Evolutionary conservation across 2,329 filamentous ascomycete species (phyloP).

Genomic region (Arthrobotrys pseudoclavata): DNA sequence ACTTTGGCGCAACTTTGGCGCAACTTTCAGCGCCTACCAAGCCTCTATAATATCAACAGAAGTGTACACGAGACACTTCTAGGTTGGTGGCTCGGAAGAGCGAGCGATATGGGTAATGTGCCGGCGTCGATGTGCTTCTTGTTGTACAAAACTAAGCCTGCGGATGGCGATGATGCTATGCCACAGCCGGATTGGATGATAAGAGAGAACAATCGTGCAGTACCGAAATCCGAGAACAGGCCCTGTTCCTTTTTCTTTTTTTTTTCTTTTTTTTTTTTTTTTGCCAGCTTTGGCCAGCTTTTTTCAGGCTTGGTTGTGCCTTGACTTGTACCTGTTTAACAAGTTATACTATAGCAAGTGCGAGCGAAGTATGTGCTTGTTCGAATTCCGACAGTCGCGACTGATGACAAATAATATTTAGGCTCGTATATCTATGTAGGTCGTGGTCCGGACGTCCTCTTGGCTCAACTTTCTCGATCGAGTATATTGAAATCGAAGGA

Average conservation of each 20-base stretch:
- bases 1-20: conserved; percentile 49
- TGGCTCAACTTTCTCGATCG: conserved; percentile 41
- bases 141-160: conserved; percentile 32
- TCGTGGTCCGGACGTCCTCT: not conserved
- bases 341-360: conserved; percentile 8
- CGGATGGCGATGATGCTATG: conserved; percentile 51
- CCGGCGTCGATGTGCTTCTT: conserved; percentile 28
- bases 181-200: conserved; percentile 40
- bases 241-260: not conserved
- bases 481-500: conserved; percentile 21
- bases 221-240: conserved; percentile 22
- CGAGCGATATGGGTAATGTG: conserved; percentile 20
- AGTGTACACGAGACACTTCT: conserved; percentile 45
- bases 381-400: conserved; percentile 46
- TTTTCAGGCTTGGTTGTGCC: not conserved
- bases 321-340: not conserved
- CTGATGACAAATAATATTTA: conserved; percentile 51
- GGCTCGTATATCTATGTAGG: conserved; percentile 19
- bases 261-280: not conserved
- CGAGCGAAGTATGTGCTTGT: conserved; percentile 8
- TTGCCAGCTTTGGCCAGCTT: not conserved
- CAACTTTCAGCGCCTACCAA: conserved; percentile 44
- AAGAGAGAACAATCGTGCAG: conserved; percentile 3
- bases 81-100: conserved; percentile 12
- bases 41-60: conserved; percentile 16